These are phyloP conservation scores for Microdochium paspali DNA, from an alignment of 2,329 filamentous ascomycete species.

Conservation along the genomic window DNA sequence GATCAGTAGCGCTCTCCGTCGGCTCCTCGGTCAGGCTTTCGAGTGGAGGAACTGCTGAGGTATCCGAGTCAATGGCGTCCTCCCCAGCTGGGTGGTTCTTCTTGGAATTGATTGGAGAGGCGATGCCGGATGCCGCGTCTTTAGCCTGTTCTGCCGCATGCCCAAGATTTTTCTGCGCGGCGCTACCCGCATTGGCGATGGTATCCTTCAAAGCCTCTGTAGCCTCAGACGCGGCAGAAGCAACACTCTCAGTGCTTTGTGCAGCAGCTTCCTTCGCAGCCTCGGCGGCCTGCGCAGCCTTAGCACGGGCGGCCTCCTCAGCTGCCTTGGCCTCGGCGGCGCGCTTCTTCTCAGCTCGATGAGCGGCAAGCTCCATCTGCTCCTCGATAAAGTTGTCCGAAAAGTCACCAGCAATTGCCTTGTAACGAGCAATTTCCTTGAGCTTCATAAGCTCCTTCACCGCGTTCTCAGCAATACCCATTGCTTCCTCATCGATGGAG, in stretches of 20 bases:
- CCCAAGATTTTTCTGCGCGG: slow-evolving; percentile 18
- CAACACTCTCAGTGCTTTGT: slow-evolving; percentile 10
- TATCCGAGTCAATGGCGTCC: slow-evolving; percentile 9
- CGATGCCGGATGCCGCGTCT: slow-evolving; percentile 15
- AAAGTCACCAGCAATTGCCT: slow-evolving; percentile 64
- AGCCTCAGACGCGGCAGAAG: slow-evolving; percentile 2
- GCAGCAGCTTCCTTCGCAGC: slow-evolving; percentile 5
- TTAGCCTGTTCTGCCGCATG: slow-evolving; percentile 6
- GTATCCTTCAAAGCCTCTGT: slow-evolving; percentile 3
- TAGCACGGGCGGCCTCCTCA: slow-evolving; percentile 10
- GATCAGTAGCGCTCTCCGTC: slow-evolving; percentile 12
- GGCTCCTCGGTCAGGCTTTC: slow-evolving; percentile 12
- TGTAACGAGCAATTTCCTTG: slow-evolving; percentile 79
- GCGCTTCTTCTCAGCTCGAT: slow-evolving; percentile 17
- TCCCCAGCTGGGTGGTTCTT: slow-evolving; percentile 5
- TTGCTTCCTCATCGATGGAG: slow-evolving; percentile 67
- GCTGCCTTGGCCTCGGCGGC: slow-evolving; percentile 10
- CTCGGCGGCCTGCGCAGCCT: slow-evolving; percentile 15
- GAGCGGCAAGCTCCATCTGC: slow-evolving; percentile 47
- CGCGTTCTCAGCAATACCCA: slow-evolving; percentile 68
- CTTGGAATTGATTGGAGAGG: slow-evolving; percentile 5
- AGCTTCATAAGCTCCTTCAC: slow-evolving; percentile 72
- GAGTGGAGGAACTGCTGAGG: slow-evolving; percentile 11
- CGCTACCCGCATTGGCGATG: slow-evolving; percentile 10
- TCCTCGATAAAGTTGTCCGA: slow-evolving; percentile 72